Evolutionary conservation across 306 rosid genomes (phyloP).

Genomic region (Cyclanthera cordifolia): DNA sequence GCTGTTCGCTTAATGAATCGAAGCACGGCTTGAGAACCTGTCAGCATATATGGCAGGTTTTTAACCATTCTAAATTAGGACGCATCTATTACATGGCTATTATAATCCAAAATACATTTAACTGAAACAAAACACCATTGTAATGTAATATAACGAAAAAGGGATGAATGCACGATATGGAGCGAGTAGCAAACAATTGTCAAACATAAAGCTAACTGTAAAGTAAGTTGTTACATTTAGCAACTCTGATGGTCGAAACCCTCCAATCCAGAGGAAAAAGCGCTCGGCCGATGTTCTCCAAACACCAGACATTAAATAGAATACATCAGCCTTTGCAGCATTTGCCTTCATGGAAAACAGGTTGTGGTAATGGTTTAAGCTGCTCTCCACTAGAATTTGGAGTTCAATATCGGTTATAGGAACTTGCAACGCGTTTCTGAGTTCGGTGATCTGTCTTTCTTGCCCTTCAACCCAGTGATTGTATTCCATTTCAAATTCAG

Average conservation of each 20-base stretch:
- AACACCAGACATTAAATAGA: conserved; percentile 63
- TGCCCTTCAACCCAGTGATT: conserved; percentile 80
- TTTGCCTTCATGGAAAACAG: conserved; percentile 67
- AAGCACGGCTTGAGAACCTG: conserved; percentile 55
- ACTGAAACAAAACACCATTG: not conserved
- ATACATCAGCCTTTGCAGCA: conserved; percentile 69
- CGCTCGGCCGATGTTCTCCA: conserved; percentile 85
- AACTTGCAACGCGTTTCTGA: conserved; percentile 59
- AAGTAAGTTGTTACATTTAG: conserved; percentile 36
- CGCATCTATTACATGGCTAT: not conserved
- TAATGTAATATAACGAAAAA: not conserved
- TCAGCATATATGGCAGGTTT: not conserved
- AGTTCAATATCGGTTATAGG: conserved; percentile 49
- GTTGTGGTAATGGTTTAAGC: conserved; percentile 52
- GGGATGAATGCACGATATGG: not conserved
- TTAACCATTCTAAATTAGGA: not conserved
- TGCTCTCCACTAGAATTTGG: conserved; percentile 39
- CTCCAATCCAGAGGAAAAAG: conserved; percentile 87
- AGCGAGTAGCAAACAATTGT: not conserved
- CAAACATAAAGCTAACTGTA: not conserved
- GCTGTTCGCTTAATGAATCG: conserved; percentile 51
- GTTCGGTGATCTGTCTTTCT: conserved; percentile 43
- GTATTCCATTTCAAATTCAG: conserved; percentile 68
- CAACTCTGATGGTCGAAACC: conserved; percentile 95
- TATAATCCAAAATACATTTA: not conserved